Evolutionary conservation across 805 yeast genomes (phyloP).

Genomic region (Ogataea paraovalis): DNA sequence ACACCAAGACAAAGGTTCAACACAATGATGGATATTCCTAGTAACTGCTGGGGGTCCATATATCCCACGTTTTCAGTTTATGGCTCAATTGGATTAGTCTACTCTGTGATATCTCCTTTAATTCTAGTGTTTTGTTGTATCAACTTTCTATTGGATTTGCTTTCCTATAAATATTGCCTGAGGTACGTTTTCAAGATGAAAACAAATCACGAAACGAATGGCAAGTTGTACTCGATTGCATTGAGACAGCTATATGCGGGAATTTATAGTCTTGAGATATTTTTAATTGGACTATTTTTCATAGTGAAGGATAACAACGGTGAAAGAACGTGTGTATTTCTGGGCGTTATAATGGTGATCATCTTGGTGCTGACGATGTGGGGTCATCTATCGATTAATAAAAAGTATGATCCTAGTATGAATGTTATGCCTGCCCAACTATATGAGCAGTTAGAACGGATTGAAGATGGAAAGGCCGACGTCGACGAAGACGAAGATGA

Average conservation of each 20-base stretch:
- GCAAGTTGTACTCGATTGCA: conserved; percentile 69
- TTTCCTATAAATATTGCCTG: conserved; percentile 69
- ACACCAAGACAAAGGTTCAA: conserved; percentile 60
- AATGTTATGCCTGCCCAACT: conserved; percentile 36
- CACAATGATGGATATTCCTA: conserved; percentile 40
- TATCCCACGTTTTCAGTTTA: conserved; percentile 76
- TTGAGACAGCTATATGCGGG: conserved; percentile 77
- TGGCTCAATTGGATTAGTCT: conserved; percentile 74
- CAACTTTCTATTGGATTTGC: conserved; percentile 51
- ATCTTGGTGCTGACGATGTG: conserved; percentile 51
- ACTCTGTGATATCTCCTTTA: conserved; percentile 75
- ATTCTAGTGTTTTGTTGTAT: conserved; percentile 58
- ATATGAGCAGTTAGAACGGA: conserved; percentile 8
- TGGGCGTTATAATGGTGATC: conserved; percentile 43
- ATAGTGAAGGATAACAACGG: conserved; percentile 50
- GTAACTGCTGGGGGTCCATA: conserved; percentile 70
- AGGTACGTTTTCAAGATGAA: conserved; percentile 50
- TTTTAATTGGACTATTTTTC: conserved; percentile 72
- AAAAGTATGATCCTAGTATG: conserved; percentile 35
- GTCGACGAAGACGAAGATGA: conserved; percentile 4
- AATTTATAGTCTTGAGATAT: conserved; percentile 72
- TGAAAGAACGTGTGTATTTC: conserved; percentile 44
- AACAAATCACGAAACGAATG: conserved; percentile 61
- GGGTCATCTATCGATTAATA: conserved; percentile 51
- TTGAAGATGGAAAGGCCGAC: background rate